Base-by-base conservation (phyloP, 768 basidiomycete genomes). In the Tremella mesenterica region DNA sequence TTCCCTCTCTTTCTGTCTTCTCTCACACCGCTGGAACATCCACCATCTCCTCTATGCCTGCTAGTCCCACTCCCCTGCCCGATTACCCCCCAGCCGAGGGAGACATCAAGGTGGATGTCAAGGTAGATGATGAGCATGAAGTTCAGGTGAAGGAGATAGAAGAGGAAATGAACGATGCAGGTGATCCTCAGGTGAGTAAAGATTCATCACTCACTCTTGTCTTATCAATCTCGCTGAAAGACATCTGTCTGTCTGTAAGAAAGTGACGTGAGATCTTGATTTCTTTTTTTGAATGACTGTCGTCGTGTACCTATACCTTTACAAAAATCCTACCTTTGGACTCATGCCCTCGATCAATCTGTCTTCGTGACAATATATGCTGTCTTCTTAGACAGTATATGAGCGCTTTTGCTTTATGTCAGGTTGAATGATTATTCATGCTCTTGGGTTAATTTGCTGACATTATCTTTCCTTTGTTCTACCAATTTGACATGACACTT, bases 11-110 rank as follows among this genome's bases (percentile, higher is more conserved):
- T 21, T 39, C 59, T 20, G 51, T 54, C 18, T 21, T 48, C 3
- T 44, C 45, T 16, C 46, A 48, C 45, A 57, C 49, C 31, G 52
- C 57, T 29, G 52, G 34, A 2, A 56, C 61, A 4, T 65, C 67
- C 21, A 61, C 60, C 28, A 49, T 60, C 4, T 56, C 60, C 1
- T 56, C 55, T 38, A 58, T 62, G 57, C 51, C 58, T 29, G 28
- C 58, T 21, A 58, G 48, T 13, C 58, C 58, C n/a, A n/a, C n/a
- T n/a, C n/a, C n/a, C n/a, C n/a, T n/a, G n/a, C n/a, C 4, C 14
- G 26, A 20, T 36, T 50, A 26, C 8, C 47, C 44, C 36, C 25
- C 53, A n/a, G 33, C 38, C 8, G 23, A 25, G 3, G 26, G 48
- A 53, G 52, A 44, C 25, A 21, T 25, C 12, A 34, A 46, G 3